Conservation (phyloP, 2,329 filamentous ascomycete genomes). For the Xylogone sp. region DNA sequence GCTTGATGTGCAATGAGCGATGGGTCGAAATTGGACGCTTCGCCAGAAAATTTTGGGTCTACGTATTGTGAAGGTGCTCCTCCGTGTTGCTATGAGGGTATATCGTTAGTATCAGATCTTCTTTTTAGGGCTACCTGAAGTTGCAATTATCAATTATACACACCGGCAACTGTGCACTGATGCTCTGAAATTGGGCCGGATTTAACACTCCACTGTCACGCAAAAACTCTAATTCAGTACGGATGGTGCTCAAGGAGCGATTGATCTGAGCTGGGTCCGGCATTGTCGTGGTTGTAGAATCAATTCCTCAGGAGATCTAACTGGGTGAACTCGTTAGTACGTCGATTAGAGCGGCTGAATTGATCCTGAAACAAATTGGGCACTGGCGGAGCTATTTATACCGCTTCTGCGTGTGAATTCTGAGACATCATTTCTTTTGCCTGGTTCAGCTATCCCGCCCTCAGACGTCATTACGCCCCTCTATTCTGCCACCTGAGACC, state of each 20-base stretch:
- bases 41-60: constrained; percentile 22
- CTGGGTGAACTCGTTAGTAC: background rate
- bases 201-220: constrained; percentile 24
- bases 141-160: constrained; percentile 1
- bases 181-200: constrained; percentile 26
- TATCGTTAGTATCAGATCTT: background rate
- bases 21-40: constrained; percentile 16
- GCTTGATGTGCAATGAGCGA: constrained; percentile 22
- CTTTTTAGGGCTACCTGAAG: background rate
- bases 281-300: constrained; percentile 12
- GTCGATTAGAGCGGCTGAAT: background rate
- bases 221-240: constrained; percentile 26
- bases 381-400: background rate
- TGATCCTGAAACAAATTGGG: background rate
- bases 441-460: background rate
- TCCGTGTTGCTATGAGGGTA: constrained; percentile 15
- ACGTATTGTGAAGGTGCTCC: constrained; percentile 20
- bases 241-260: constrained; percentile 21
- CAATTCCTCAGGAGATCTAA: background rate
- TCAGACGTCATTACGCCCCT: constrained; percentile 4
- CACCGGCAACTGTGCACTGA: constrained; percentile 30
- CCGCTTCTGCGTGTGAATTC: background rate
- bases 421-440: background rate
- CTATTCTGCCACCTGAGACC: background rate
- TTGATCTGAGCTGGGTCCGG: constrained; percentile 23